Evolutionary conservation across 345 rosid genomes (phyloP), one percentile per base, ranked within the genome.

Genomic region (Rubroshorea leprosula): DNA sequence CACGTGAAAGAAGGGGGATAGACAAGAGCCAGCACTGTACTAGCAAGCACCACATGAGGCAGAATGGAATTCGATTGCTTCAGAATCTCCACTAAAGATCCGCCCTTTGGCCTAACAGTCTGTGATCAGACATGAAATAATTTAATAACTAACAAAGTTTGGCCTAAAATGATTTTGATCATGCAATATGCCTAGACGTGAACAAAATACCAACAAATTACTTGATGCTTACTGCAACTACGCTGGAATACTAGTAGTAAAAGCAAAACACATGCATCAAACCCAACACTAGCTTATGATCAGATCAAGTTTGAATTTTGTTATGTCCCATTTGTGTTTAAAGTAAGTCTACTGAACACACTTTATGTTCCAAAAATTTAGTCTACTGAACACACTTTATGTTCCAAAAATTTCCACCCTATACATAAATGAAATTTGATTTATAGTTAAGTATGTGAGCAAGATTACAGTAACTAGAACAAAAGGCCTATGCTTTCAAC

Each of bases 1-100:
- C 99, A 92, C 11, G 97, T 58, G 83, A 92, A 92, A 46, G 99
- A 84, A 12, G 99, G 99, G 2, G 97, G 97, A 74, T 74, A 89
- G 35, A 83, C 58, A 67, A 92, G 89, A 77, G 99, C 99, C 80
- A 89, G 62, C 45, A 89, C 7, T 13, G 99, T 83, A 75, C 96
- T 89, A 22, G 86, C 96, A 50, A 89, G 80, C 45, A 92, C 89
- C 14, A 79, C 88, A 59, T 92, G 91, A 70, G 99, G 97, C 72
- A 92, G 76, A 51, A 86, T 55, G 12, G 89, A 77, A 73, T 89
- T 89, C 38, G 97, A 77, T 35, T 81, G 78, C 83, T 81, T 80
- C 74, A 92, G 66, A 66, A 84, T 73, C 64, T 74, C 72, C 68
- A 78, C 29, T 20, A 89, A 23, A 20, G 86, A 62, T 69, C 17